Base-by-base conservation (phyloP, 1,139 yeast genomes). In the Nakaseomyces sp. region DNA sequence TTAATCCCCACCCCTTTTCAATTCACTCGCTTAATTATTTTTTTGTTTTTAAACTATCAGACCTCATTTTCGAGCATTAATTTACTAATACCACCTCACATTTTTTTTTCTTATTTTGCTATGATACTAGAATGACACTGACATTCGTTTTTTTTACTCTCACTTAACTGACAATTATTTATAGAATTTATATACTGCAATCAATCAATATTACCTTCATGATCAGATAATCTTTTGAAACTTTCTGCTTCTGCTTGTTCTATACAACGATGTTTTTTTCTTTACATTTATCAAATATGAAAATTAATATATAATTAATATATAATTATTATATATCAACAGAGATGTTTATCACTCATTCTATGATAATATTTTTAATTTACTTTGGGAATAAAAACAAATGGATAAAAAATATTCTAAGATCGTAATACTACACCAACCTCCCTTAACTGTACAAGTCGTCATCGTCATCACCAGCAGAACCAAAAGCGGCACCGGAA, bases 381-480 rank as follows among this genome's bases (percentile, higher is more conserved):
- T 18, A 18, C 13, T 15, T 30, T 16, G 5, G 3, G 25, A 13
- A 32, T 18, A 18, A 32, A 32, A 32, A 17, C 13, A 32, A 18
- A 32, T 5, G 12, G 29, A 5, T 9, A 26, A 26, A 26, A 26
- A 26, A 26, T 8, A 18, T 19, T n/a, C 24, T 18, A 18, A 18
- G 22, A 19, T 31, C 17, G 28, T 16, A 22, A 25, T 16, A 38
- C 17, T 22, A 22, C 20, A 24, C 19, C 30, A n/a, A 7, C 6
- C 24, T 22, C 24, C 6, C 17, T 61, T 71, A 88, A 69, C 81
- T 82, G 73, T 91, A 91, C 66, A 91, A 79, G 66, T 89, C 97
- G 68, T 89, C 97, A 52, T 88, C 96, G 52, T 85, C 96, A 52
- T 83, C 95, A 54, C 79, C 94, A 18, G 48, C 52, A 45, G 81